Base-by-base conservation (phyloP, 1,139 yeast genomes). In the Saccharomycopsis hybrid region DNA sequence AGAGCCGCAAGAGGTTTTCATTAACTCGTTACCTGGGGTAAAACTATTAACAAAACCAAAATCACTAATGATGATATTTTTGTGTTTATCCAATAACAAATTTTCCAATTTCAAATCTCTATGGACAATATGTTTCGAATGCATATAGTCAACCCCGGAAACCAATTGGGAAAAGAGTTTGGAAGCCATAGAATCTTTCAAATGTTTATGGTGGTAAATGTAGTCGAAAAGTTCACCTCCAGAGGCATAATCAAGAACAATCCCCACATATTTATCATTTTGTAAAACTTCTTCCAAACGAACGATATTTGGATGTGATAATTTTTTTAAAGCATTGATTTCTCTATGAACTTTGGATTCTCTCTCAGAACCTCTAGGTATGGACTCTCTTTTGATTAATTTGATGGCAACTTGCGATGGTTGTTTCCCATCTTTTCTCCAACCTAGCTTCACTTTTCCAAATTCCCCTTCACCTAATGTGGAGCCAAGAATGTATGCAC, bases 391-490 rank as follows among this genome's bases (percentile, higher is more conserved):
- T 61, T 90, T 82, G 54, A 92, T 88, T 55, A 92, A 77, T 64
- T 92, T 92, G 60, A 92, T 89, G 47, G 98, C 98, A 28, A 90
- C 97, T 68, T 88, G 94, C 49, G 85, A 80, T 3, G 95, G 89
- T 44, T 73, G 75, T 56, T 73, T 71, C 36, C 89, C 89, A 61
- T 83, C 92, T 65, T 84, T 83, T 51, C 95, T 73, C 97, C 97
- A 90, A 24, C 97, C 97, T n/a, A 92, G 73, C 65, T 90, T 92
- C 55, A 92, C 98, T 66, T 90, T 90, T 53, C 97, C 98, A 65
- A 92, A 92, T 64, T 92, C 97, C 43, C 98, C 98, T 68, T 90
- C 96, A 39, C 98, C 98, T n/a, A 92, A 70, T 1, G 97, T 90
- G 25, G 95, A 83, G 3, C 97, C 97, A 5, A 92, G 74, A 36